Percentiles rank a stretch among this genome's conserved stretches.
Evolutionary conservation across 352 stramenopile genomes (phyloP).

Genomic region (Phytopythium sindhum): DNA sequence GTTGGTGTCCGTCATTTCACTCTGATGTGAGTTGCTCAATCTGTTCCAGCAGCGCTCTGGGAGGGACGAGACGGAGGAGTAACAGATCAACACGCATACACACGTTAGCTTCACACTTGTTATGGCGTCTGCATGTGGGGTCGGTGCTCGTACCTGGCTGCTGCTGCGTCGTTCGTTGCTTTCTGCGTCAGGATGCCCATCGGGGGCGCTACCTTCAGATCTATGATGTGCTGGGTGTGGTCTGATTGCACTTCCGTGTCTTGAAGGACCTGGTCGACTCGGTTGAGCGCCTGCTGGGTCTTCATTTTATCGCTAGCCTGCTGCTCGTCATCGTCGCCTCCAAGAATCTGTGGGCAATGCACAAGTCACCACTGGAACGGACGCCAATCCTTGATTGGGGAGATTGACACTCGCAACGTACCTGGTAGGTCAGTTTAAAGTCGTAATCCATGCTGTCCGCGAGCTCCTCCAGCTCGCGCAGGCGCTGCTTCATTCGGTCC

Average conservation of each 20-base stretch:
- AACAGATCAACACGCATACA: slow-evolving; percentile 7
- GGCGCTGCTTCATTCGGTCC: slow-evolving; percentile 17
- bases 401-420: slow-evolving; percentile 11
- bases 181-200: slow-evolving; percentile 30
- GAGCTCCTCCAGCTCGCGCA: slow-evolving; percentile 42
- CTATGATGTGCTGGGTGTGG: not conserved
- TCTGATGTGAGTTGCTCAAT: slow-evolving; percentile 33
- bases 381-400: not conserved
- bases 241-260: not conserved
- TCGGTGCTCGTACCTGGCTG: slow-evolving; percentile 33
- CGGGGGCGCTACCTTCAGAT: not conserved
- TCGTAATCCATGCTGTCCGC: slow-evolving; percentile 56
- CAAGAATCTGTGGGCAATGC: not conserved
- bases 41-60: slow-evolving; percentile 30
- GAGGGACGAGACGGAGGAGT: not conserved
- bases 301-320: not conserved
- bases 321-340: not conserved
- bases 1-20: not conserved
- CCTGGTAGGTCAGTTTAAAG: slow-evolving; percentile 47
- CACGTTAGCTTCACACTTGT: not conserved
- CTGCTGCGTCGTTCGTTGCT: slow-evolving; percentile 31
- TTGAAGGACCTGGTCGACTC: slow-evolving; percentile 20
- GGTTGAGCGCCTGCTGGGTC: slow-evolving; percentile 7
- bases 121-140: not conserved
- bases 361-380: not conserved